Conservation (phyloP, 148 eudicot genomes). For the Gaultheria prostrata region DNA sequence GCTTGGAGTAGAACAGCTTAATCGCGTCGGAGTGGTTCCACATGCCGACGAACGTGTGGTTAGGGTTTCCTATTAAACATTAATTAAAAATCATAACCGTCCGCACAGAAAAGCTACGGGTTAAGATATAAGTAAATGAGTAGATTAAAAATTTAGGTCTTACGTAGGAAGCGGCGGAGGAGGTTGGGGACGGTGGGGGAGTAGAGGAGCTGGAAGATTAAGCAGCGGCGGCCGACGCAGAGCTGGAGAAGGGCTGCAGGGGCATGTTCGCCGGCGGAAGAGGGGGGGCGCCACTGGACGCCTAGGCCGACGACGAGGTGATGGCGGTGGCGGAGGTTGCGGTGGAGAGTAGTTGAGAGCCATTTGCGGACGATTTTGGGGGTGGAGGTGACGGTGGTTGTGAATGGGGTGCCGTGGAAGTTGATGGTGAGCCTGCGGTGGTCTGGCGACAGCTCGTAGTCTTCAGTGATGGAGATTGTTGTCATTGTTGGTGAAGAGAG, state of each 20-base stretch:
- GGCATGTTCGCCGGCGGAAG: not conserved
- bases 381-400: not conserved
- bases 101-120: no score
- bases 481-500: not conserved
- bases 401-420: not conserved
- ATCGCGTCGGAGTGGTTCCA: not conserved
- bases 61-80: not conserved
- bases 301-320: not conserved
- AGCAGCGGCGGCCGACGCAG: not conserved
- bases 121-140: no score
- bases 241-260: not conserved
- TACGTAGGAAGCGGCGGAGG: not conserved
- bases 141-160: no score
- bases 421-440: not conserved
- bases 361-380: not conserved
- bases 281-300: not conserved
- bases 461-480: not conserved
- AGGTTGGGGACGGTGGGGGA: not conserved
- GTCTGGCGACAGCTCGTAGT: not conserved
- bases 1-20: not conserved
- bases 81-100: no score
- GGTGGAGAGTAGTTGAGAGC: not conserved
- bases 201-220: not conserved
- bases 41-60: not conserved
- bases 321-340: not conserved